Base-by-base conservation (phyloP, 208 protist species). In the Crithidia thermophila region DNA sequence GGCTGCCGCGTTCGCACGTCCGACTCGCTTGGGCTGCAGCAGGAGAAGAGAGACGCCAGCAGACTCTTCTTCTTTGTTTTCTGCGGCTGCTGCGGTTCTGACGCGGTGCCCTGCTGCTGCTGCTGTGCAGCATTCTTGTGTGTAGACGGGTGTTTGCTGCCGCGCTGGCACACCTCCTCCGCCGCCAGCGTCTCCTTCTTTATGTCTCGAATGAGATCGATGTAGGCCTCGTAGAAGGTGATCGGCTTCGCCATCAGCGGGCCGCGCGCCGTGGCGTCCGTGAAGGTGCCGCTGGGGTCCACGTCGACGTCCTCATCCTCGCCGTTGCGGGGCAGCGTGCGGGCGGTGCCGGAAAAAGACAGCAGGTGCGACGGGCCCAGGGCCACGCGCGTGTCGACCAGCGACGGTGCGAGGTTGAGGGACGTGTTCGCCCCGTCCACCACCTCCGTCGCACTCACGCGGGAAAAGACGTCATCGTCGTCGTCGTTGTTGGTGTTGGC, bases 261-360 rank as follows among this genome's bases (percentile, higher is more conserved):
- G 11, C 18, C n/a, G 40, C 31, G 46, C 7, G 4, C 1, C 30
- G 51, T 21, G 3, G 33, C 2, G 39, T 74, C 73, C 30, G 50
- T 64, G 1, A 63, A 31, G 33, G 30, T 42, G 45, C 53, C 50
- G 52, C 18, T 60, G 0, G 52, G 47, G 45, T 80, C 75, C 18
- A 65, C 49, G n/a, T 74, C 61, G 6, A 77, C 16, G 36, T 65
- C 64, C 42, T 67, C 53, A 23, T 77, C 60, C 0, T 69, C 61
- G 52, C 69, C 58, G 37, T 69, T 51, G 37, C 60, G 50, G 2
- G 43, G 45, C 1, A 57, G 14, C 0, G 51, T 53, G 37, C 30
- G 33, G 5, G 30, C 31, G 25, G 61, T 75, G 14, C 30, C 69
- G 9, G 69, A 59, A 36, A 69, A 64, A 0, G 69, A 75, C 28